These are phyloP conservation scores for Nemania diffusa DNA, from an alignment of 2,329 filamentous ascomycete genomes.

Conservation along the genomic window DNA sequence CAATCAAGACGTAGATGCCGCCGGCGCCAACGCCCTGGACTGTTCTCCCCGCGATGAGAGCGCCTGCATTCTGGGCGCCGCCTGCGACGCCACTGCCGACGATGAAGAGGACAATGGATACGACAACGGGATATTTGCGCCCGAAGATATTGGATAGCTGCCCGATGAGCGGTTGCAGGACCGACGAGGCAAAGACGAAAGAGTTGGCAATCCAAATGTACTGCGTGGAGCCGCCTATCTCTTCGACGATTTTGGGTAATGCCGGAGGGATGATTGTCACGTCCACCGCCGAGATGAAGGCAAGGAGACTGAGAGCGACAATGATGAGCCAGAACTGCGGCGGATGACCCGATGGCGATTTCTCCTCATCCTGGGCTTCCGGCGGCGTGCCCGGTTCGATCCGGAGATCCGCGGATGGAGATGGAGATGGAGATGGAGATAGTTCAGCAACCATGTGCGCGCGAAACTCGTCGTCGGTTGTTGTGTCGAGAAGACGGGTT, in stretches of 20 bases:
- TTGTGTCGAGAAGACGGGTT: too few relatives aligned
- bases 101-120: conserved; percentile 51
- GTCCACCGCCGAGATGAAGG: background rate
- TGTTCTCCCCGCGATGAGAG: conserved; percentile 53
- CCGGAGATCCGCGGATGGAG: too few relatives aligned
- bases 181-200: conserved; percentile 43
- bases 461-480: too few relatives aligned
- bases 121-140: conserved; percentile 51
- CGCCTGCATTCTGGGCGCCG: conserved; percentile 49
- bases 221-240: background rate
- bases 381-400: too few relatives aligned
- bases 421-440: too few relatives aligned
- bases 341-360: too few relatives aligned
- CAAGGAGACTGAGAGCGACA: background rate
- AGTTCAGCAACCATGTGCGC: too few relatives aligned
- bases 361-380: too few relatives aligned
- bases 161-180: conserved; percentile 57
- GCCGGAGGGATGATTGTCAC: background rate
- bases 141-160: conserved; percentile 59
- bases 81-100: conserved; percentile 59
- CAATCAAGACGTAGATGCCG: conserved; percentile 33
- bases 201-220: background rate
- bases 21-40: conserved; percentile 55
- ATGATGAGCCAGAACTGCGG: background rate
- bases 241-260: background rate